These are phyloP conservation scores for Botryococcus braunii DNA, from an alignment of 163 green algal genomes.

Conservation along the genomic window DNA sequence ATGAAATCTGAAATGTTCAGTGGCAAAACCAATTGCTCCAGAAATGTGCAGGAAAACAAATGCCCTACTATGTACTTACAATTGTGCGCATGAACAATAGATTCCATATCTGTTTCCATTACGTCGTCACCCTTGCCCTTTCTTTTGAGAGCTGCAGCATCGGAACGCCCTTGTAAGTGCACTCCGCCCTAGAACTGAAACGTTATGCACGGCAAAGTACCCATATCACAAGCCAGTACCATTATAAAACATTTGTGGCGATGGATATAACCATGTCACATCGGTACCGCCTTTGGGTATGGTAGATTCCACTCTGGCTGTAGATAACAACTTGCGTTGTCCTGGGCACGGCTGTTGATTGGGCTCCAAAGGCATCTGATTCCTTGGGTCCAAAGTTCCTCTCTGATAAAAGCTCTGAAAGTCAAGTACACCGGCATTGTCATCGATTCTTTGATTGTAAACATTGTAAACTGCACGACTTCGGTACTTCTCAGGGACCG, in stretches of 20 bases:
- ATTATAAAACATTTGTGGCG: conserved; percentile 98
- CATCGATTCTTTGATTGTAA: conserved; percentile 75
- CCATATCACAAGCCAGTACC: conserved; percentile 31
- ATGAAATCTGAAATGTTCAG: conserved; percentile 21
- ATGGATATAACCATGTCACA: conserved; percentile 84
- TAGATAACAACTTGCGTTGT: conserved; percentile 73
- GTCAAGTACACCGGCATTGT: background rate
- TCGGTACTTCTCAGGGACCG: conserved; percentile 2
- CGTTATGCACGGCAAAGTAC: background rate
- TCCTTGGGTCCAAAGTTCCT: conserved; percentile 59
- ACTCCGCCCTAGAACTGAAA: background rate
- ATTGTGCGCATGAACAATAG: conserved; percentile 87
- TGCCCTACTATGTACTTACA: conserved; percentile 9
- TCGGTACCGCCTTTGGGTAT: conserved; percentile 91
- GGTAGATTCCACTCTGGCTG: conserved; percentile 53
- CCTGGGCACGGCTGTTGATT: conserved; percentile 80
- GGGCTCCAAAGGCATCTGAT: conserved; percentile 83
- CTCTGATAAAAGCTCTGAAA: background rate
- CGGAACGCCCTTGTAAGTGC: background rate
- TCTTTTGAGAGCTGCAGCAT: conserved; percentile 63
- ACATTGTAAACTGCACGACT: conserved; percentile 79
- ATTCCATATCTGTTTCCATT: conserved; percentile 82
- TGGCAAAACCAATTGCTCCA: conserved; percentile 33
- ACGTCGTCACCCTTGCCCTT: conserved; percentile 93
- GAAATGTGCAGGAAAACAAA: conserved; percentile 45